Percentiles rank a stretch among this genome's conserved stretches.
These are phyloP conservation scores for Solanum dulcamara DNA, from an alignment of 257 asterid genomes.

Conservation along the genomic window DNA sequence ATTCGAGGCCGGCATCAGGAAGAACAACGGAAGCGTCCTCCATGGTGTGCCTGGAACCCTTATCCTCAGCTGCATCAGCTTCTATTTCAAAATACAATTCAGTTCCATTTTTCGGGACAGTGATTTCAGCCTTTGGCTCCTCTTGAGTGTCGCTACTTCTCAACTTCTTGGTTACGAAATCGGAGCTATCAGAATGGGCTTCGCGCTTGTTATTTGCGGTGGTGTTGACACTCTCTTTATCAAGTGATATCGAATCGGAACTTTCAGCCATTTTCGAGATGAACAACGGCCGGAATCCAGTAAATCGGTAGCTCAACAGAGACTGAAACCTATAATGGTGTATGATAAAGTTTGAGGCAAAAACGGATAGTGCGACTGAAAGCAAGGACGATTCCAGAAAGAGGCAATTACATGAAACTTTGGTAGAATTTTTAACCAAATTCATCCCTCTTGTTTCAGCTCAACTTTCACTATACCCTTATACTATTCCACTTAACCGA, in stretches of 20 bases:
- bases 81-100: conserved; percentile 22
- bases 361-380: background rate
- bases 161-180: conserved; percentile 18
- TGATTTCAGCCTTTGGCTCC: background rate
- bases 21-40: conserved; percentile 81
- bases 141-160: conserved; percentile 16
- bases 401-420: background rate
- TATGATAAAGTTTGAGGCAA: background rate
- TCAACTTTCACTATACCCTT: background rate
- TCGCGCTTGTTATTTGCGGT: conserved; percentile 14
- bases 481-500: background rate
- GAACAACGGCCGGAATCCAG: background rate
- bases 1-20: conserved; percentile 39
- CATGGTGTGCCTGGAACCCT: conserved; percentile 70
- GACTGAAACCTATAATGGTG: background rate
- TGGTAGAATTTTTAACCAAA: background rate
- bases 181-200: conserved; percentile 9
- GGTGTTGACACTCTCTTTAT: background rate
- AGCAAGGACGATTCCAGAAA: background rate
- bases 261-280: background rate
- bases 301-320: background rate
- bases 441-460: background rate
- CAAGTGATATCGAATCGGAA: background rate
- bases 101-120: background rate
- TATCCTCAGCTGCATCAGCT: conserved; percentile 86